These are phyloP conservation scores for Rubia tinctorum DNA, from an alignment of 305 asterid species.

Conservation along the genomic window DNA sequence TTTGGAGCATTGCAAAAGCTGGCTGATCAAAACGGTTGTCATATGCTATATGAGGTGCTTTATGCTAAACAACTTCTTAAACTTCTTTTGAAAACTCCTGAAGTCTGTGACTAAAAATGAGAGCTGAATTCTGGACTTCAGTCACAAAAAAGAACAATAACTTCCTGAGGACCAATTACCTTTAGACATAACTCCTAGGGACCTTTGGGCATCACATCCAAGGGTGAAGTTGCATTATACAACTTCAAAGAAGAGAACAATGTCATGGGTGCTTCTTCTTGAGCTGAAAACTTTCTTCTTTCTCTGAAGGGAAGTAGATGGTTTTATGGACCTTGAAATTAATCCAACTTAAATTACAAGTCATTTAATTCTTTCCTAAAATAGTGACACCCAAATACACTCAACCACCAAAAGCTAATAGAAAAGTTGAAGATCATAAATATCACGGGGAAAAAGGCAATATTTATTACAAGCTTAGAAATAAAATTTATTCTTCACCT, in stretches of 20 bases:
- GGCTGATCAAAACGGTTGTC: not conserved
- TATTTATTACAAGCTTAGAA: not conserved
- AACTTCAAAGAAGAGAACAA: not conserved
- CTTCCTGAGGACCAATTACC: not conserved
- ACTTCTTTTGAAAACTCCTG: not conserved
- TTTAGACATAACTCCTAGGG: not conserved
- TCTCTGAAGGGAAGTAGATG: not conserved
- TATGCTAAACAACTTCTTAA: not conserved
- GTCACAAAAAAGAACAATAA: not conserved
- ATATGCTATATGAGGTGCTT: not conserved
- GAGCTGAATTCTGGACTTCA: not conserved
- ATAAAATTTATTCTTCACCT: not conserved
- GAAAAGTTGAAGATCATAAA: not conserved
- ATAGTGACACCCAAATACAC: not conserved
- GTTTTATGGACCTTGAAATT: not conserved
- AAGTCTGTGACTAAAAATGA: not conserved
- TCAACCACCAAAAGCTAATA: not conserved
- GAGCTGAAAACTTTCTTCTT: not conserved
- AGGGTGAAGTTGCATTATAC: not conserved
- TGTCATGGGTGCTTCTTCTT: not conserved
- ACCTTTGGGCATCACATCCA: slow-evolving; percentile 1
- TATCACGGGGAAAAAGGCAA: not conserved
- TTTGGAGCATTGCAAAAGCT: not conserved
- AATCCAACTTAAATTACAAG: not conserved
- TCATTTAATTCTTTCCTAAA: not conserved